Percentiles rank a stretch among this genome's conserved stretches.
phyloP scores from a whole-genome alignment of 169 alveolate genomes.

The Fabrea salina region DNA sequence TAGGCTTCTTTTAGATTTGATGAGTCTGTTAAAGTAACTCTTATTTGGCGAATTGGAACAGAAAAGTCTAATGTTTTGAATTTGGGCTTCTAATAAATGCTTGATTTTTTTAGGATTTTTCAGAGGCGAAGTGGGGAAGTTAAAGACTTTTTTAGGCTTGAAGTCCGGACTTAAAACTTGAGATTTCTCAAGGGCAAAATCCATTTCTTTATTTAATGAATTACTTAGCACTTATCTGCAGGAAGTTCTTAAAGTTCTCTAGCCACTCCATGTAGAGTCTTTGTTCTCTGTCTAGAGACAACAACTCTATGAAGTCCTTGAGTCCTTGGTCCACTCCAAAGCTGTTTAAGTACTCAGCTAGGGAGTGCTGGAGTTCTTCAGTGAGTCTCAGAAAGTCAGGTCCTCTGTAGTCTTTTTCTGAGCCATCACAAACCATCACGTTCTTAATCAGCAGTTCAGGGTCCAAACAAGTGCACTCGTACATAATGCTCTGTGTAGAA shows the following conservation, averaged over 20 bases:
- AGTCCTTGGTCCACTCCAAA: slow-evolving; percentile 43
- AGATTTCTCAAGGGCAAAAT: too few relatives aligned
- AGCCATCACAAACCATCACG: slow-evolving; percentile 24
- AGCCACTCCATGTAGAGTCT: slow-evolving; percentile 62
- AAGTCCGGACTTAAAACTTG: too few relatives aligned
- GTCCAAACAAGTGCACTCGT: slow-evolving; percentile 50
- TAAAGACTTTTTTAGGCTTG: too few relatives aligned
- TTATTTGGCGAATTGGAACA: too few relatives aligned
- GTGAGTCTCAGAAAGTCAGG: slow-evolving; percentile 56
- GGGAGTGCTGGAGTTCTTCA: slow-evolving; percentile 45
- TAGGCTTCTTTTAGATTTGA: too few relatives aligned
- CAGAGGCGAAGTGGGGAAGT: too few relatives aligned
- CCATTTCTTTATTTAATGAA: too few relatives aligned
- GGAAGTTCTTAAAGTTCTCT: slow-evolving; percentile 34
- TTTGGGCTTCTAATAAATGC: too few relatives aligned
- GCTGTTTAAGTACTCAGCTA: slow-evolving; percentile 41
- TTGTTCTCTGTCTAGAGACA: slow-evolving; percentile 54
- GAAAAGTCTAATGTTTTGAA: too few relatives aligned
- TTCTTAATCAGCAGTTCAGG: slow-evolving; percentile 39
- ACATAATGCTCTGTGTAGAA: slow-evolving; percentile 38
- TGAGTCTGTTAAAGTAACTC: too few relatives aligned
- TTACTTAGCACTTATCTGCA: too few relatives aligned
- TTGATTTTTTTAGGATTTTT: too few relatives aligned
- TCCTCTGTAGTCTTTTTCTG: slow-evolving; percentile 41
- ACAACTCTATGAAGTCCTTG: slow-evolving; percentile 48